Evolutionary conservation across 2,329 filamentous ascomycete genomes (phyloP).

Genomic region (Grosmannia huntii): DNA sequence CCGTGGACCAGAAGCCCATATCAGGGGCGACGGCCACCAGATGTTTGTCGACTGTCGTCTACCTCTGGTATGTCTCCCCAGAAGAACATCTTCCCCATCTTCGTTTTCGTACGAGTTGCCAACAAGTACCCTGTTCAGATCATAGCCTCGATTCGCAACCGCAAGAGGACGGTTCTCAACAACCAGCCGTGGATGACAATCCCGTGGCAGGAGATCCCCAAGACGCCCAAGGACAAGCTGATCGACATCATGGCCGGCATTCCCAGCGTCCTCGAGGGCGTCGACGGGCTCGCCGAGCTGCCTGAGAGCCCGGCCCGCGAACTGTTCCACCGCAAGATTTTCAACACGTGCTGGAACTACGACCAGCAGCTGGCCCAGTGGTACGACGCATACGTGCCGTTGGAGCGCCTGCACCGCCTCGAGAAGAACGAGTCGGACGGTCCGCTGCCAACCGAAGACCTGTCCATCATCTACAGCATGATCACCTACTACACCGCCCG

Average conservation of each 20-base stretch:
- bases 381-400: conserved; percentile 7
- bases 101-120: background rate
- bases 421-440: background rate
- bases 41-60: conserved; percentile 14
- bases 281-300: conserved; percentile 7
- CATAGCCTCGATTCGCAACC: conserved; percentile 6
- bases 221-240: conserved; percentile 11
- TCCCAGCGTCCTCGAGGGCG: conserved; percentile 11
- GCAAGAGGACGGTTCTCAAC: conserved; percentile 10
- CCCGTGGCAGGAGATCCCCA: conserved; percentile 11
- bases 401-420: conserved; percentile 4
- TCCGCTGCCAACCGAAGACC: conserved; percentile 9
- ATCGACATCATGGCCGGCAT: conserved; percentile 13
- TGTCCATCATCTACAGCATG: conserved; percentile 12
- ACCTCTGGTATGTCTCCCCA: conserved; percentile 5
- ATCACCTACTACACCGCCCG: conserved; percentile 10
- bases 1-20: conserved; percentile 10
- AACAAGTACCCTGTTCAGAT: conserved; percentile 5
- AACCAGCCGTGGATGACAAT: conserved; percentile 12
- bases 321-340: background rate
- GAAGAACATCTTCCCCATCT: background rate
- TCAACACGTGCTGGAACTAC: conserved; percentile 4
- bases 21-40: conserved; percentile 10
- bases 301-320: background rate
- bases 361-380: conserved; percentile 10